A percentile compares a stretch with the other conserved stretches of the same genome.
Conservation (phyloP, 2,329 filamentous ascomycete species). For the Fulvia fulva region DNA sequence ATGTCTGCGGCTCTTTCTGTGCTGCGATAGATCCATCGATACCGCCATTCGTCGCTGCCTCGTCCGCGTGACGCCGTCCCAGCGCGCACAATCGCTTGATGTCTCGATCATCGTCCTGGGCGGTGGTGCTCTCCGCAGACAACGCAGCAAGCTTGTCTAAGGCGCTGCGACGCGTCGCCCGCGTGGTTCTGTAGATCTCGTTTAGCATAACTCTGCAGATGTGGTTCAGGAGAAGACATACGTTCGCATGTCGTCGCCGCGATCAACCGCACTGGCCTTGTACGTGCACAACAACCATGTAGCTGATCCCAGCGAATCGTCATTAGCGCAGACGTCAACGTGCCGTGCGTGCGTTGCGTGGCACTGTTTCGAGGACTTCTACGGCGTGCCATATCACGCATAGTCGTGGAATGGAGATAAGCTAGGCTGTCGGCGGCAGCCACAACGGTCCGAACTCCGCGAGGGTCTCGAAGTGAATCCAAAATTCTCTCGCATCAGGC, state of each 20-base stretch:
- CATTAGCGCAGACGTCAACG: not conserved
- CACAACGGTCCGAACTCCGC: not conserved
- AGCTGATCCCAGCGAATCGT: not conserved
- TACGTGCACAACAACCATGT: not conserved
- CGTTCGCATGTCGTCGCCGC: not conserved
- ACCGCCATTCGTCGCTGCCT: slow-evolving; percentile 19
- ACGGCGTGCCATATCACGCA: not conserved
- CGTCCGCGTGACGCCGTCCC: slow-evolving; percentile 11
- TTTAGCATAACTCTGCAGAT: slow-evolving; percentile 19
- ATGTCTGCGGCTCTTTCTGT: slow-evolving; percentile 12
- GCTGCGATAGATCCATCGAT: slow-evolving; percentile 1
- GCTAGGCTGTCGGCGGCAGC: no score
- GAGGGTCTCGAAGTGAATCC: not conserved
- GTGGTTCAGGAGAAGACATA: not conserved
- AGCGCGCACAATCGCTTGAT: slow-evolving; percentile 42
- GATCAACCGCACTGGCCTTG: not conserved
- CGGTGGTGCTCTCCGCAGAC: slow-evolving; percentile 38
- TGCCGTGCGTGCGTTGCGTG: not conserved
- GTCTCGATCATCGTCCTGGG: slow-evolving; percentile 28
- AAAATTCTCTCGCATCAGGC: not conserved
- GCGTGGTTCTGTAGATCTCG: slow-evolving; percentile 21
- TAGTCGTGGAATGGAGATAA: no score
- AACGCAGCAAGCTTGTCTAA: slow-evolving; percentile 50
- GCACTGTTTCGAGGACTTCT: not conserved
- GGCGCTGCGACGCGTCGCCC: slow-evolving; percentile 43